phyloP scores from a whole-genome alignment of 768 basidiomycete species.

The Punctularia strigosozonata region DNA sequence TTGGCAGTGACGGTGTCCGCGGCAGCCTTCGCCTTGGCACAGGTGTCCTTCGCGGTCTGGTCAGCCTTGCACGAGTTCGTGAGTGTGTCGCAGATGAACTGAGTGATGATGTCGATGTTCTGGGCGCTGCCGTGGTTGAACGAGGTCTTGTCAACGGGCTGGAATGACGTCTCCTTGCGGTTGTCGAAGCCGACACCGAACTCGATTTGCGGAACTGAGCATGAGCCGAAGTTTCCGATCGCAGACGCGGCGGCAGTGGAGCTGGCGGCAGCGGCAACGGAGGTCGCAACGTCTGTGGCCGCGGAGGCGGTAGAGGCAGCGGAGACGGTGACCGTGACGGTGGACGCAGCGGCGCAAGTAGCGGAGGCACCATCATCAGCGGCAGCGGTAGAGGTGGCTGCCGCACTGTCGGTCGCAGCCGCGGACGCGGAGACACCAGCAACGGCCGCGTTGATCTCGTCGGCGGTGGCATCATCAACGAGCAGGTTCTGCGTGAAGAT shows the following conservation, averaged over 20 bases:
- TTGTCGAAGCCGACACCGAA: slow-evolving; percentile 11
- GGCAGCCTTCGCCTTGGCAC: slow-evolving; percentile 26
- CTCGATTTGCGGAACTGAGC: slow-evolving; percentile 6
- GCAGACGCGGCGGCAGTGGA: slow-evolving; percentile 3
- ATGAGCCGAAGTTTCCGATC: slow-evolving; percentile 8
- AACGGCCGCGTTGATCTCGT: slow-evolving; percentile 45
- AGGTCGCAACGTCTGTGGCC: slow-evolving; percentile 5
- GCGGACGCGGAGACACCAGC: slow-evolving; percentile 15
- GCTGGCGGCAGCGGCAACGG: slow-evolving; percentile 9
- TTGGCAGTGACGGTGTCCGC: slow-evolving; percentile 28
- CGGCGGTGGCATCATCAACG: slow-evolving; percentile 41
- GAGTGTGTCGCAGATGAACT: slow-evolving; percentile 39
- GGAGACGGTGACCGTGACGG: slow-evolving; percentile 13
- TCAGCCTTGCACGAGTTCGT: slow-evolving; percentile 38
- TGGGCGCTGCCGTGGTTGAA: slow-evolving; percentile 41
- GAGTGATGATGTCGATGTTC: slow-evolving; percentile 41
- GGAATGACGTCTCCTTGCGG: slow-evolving; percentile 9
- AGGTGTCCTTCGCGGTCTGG: slow-evolving; percentile 32
- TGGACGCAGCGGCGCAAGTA: slow-evolving; percentile 6
- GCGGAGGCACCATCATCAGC: slow-evolving; percentile 12
- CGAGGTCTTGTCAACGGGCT: slow-evolving; percentile 12
- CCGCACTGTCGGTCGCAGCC: slow-evolving; percentile 6
- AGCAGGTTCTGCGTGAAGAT: slow-evolving; percentile 53
- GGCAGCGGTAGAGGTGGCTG: slow-evolving; percentile 6
- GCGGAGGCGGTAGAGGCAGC: slow-evolving; percentile 1